Base-by-base conservation (phyloP, 225 moss, liverwort and hornwort species). In the Bryoerythrophyllum caledonicum region DNA sequence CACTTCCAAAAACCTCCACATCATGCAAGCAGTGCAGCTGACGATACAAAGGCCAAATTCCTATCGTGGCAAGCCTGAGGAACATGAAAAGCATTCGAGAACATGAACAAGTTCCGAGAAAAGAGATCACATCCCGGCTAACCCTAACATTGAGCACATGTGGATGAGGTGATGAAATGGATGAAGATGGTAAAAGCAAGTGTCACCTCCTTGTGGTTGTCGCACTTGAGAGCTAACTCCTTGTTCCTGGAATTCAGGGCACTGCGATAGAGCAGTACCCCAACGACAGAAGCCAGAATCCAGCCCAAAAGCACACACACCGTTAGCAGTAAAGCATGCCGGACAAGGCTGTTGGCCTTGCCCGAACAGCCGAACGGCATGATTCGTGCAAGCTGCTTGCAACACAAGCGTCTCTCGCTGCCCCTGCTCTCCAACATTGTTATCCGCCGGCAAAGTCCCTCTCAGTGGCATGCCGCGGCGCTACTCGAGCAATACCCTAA, bases 191-290 rank as follows among this genome's bases (percentile, higher is more conserved):
- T 44, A 63, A 25, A 34, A 55, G 11, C 23, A 49, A 43, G 6
- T 37, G 34, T 12, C 57, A 91, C 91, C 89, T 91, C 87, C 67
- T 86, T 87, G 27, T 87, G 85, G 74, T 87, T 89, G n/a, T 66
- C 72, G 78, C 91, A 91, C 80, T 87, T 89, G 5, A 91, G 78
- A 63, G 63, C 65, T 20, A 85, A 87, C 68, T 86, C 81, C 41
- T 77, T 84, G 63, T 75, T 65, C 17, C 85, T 80, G 63, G 83
- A 82, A 64, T 79, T 52, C 23, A 89, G 37, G 1, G 89, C 73
- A 51, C 78, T 82, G 56, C 46, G 63, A 78, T 70, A 89, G 24
- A 91, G 84, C 35, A 89, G 60, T 24, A 78, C 48, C 20, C 89
- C 91, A 19, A 89, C 85, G 7, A 85, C 57, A 26, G 78, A 30